Evolutionary conservation across 139 green algal species (phyloP).

Genomic region (Penium margaritaceum): DNA sequence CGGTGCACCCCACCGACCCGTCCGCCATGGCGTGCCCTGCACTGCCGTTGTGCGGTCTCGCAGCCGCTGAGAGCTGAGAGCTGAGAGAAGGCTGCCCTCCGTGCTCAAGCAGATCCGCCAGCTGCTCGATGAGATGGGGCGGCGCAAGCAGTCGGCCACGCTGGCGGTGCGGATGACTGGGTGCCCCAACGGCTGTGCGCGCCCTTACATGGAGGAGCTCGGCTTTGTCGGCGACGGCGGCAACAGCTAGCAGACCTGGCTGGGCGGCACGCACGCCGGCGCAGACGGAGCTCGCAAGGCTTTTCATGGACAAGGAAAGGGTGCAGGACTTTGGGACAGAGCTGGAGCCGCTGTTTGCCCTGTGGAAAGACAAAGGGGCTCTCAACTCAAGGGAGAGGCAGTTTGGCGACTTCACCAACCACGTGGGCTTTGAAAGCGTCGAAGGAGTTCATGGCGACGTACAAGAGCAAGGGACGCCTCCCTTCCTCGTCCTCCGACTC

Average conservation of each 20-base stretch:
- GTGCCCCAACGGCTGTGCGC: slow-evolving; percentile 95
- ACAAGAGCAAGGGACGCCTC: no score
- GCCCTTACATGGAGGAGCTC: slow-evolving; percentile 97
- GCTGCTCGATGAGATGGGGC: slow-evolving; percentile 65
- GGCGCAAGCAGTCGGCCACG: slow-evolving; percentile 50
- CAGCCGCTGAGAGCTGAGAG: slow-evolving; percentile 91
- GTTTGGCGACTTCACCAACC: slow-evolving; percentile 82
- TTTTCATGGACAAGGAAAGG: slow-evolving; percentile 76
- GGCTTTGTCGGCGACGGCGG: slow-evolving; percentile 95
- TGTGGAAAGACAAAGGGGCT: slow-evolving; percentile 64
- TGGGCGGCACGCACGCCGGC: slow-evolving; percentile 78
- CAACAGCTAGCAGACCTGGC: slow-evolving; percentile 88
- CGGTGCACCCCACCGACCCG: slow-evolving; percentile 68
- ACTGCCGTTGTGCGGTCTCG: slow-evolving; percentile 92
- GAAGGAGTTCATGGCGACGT: no score
- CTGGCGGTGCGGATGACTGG: slow-evolving; percentile 94
- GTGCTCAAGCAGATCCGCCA: slow-evolving; percentile 47
- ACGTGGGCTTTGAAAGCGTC: no score
- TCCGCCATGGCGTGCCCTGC: slow-evolving; percentile 94
- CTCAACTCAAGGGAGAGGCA: slow-evolving; percentile 51
- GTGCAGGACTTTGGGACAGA: slow-evolving; percentile 79
- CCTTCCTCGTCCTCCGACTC: no score
- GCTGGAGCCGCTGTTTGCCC: slow-evolving; percentile 82
- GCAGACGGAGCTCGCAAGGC: slow-evolving; percentile 75
- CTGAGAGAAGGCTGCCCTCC: slow-evolving; percentile 83